Evolutionary conservation across 352 stramenopile species (phyloP).

Genomic region (Pythium periplocum): DNA sequence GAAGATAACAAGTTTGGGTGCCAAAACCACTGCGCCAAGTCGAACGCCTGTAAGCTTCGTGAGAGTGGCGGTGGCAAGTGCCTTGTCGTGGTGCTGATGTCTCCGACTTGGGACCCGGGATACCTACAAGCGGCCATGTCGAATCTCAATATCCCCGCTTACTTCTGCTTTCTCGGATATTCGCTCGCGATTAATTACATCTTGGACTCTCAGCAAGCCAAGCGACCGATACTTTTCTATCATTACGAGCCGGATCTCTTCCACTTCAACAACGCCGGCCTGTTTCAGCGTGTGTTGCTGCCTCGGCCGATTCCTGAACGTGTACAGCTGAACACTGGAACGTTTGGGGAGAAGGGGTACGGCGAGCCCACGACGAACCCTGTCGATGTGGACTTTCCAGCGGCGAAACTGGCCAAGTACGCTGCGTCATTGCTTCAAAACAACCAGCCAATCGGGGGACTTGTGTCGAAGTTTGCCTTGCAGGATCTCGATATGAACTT

Average conservation of each 20-base stretch:
- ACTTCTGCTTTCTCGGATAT: conserved; percentile 34
- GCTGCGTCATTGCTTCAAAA: conserved; percentile 12
- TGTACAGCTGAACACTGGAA: conserved; percentile 8
- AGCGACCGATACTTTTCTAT: conserved; percentile 31
- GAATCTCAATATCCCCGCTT: conserved; percentile 35
- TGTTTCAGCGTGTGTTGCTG: conserved; percentile 37
- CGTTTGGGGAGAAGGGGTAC: conserved; percentile 39
- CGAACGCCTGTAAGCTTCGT: conserved; percentile 24
- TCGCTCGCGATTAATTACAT: conserved; percentile 5
- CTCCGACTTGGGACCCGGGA: conserved; percentile 18
- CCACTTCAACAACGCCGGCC: conserved; percentile 18
- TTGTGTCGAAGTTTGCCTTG: neutral
- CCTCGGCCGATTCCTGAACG: conserved; percentile 17
- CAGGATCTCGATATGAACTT: neutral
- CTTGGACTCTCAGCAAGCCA: conserved; percentile 12
- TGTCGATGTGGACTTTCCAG: conserved; percentile 31
- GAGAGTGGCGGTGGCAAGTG: conserved; percentile 25
- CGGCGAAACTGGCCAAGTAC: conserved; percentile 25
- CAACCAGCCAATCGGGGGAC: conserved; percentile 12
- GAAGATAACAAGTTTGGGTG: conserved; percentile 27
- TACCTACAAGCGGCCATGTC: conserved; percentile 26
- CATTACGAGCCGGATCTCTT: conserved; percentile 46
- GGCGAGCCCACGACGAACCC: conserved; percentile 29
- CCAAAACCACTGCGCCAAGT: conserved; percentile 27
- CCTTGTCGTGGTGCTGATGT: conserved; percentile 31